Evolutionary conservation across 225 moss, liverwort and hornwort genomes (phyloP), one percentile per base, ranked within the genome.

Genomic region (Polytrichum commune): DNA sequence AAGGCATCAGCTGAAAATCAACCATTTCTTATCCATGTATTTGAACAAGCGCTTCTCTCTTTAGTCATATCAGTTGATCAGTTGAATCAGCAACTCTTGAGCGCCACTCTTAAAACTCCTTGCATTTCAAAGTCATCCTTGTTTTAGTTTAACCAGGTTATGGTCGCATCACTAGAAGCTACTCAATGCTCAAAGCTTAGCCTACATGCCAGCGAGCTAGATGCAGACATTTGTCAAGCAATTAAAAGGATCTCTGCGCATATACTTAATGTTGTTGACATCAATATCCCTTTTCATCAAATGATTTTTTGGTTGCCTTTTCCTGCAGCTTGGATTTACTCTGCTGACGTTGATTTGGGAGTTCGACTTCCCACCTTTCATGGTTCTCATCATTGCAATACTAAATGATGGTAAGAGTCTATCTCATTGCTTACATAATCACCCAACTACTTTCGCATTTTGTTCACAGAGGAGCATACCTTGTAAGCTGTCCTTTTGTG

Each of bases 351-450:
- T 91, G 38, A 84, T 87, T 58, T 91, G 91, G 91, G 55, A 78
- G 56, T 91, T 91, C 29, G 86, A 91, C 64, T 91, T 91, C 35
- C 77, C 89, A 27, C 91, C 91, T 25, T 91, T 91, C 69, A 91
- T 91, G 91, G 81, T 91, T 54, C 79, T 91, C 30, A 77, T 91
- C 68, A 91, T 91, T 64, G 91, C 91, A 60, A 64, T 91, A 54
- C 72, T 91, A 46, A 91, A 91, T 73, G 91, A 91, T 18, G 91
- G 91, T 84, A 70, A 46, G 16, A 4, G 7, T 2, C 58, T 20
- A 58, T n/a, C 58, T 38, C 10, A 13, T 16, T 46, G 16, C 4
- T 16, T 46, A 46, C 46, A 13, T 13, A 46, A 46, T 46, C 4
- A 0, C 46, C 13, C 46, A 46, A 46, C 60, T 20, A 23, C 6